Evolutionary conservation across 1,139 yeast species (phyloP).

Genomic region (Lizanozyma gosingica): DNA sequence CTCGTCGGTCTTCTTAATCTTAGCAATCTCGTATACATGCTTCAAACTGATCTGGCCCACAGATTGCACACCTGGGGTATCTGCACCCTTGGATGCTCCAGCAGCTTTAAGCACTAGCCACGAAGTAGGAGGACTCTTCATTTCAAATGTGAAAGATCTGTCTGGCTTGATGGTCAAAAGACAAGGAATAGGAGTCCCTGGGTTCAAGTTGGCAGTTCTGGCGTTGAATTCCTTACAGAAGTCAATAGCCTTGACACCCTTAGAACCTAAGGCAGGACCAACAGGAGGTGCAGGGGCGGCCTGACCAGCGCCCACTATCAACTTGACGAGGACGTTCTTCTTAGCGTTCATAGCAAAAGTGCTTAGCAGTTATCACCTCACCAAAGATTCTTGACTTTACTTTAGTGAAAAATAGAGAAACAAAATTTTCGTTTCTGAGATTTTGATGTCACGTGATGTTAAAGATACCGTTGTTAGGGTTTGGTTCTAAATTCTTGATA

Average conservation of each 20-base stretch:
- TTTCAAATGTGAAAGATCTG: slow-evolving; percentile 75
- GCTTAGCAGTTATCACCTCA: too few species aligned
- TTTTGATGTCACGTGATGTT: too few species aligned
- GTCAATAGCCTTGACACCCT: slow-evolving; percentile 97
- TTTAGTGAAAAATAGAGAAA: too few species aligned
- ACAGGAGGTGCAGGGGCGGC: slow-evolving; percentile 99
- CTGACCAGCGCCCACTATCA: slow-evolving; percentile 96
- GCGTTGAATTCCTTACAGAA: slow-evolving; percentile 98
- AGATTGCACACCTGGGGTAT: slow-evolving; percentile 35
- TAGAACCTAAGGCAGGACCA: slow-evolving; percentile 97
- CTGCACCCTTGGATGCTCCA: slow-evolving; percentile 72
- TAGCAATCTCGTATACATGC: slow-evolving; percentile 91
- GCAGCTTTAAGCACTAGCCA: slow-evolving; percentile 82
- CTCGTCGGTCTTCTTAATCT: slow-evolving; percentile 81
- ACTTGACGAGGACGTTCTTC: slow-evolving; percentile 59
- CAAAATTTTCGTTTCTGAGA: too few species aligned
- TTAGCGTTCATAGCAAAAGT: background rate
- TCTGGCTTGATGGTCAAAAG: slow-evolving; percentile 84
- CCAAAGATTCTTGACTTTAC: too few species aligned
- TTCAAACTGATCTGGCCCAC: slow-evolving; percentile 76
- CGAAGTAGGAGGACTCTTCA: slow-evolving; percentile 89
- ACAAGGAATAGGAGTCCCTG: slow-evolving; percentile 88
- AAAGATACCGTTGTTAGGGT: too few species aligned
- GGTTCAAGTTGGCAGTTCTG: slow-evolving; percentile 76
- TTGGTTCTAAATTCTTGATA: too few species aligned